Base-by-base conservation (phyloP, 2,329 filamentous ascomycete species). In the Penicillium freii region DNA sequence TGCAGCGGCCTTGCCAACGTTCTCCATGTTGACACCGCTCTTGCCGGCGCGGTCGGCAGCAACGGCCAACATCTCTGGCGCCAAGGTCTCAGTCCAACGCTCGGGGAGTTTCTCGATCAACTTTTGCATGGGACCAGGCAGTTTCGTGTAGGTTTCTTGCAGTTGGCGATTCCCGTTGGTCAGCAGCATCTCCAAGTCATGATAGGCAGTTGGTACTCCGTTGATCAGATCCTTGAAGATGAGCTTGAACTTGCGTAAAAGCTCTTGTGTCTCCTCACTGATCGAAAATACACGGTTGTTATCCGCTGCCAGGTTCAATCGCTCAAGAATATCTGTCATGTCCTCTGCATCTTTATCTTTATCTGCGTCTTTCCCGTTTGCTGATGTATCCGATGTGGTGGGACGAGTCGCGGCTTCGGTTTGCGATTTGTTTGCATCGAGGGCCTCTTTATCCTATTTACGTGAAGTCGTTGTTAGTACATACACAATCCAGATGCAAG, bases 201-300 rank as follows among this genome's bases (percentile, higher is more conserved):
- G 83, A 74, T 95, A 96, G 3, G 94, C 94, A 0, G 93, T 97
- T 3, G 94, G 94, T 1, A 91, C 94, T 60, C 94, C 94, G 71
- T 92, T 92, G 68, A 94, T 85, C 17, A 97, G 84, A 72, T 99
- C 94, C 71, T 93, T 94, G 70, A 99, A 89, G 34, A 97, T 87
- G 55, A 92, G 81, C 1, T 91, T 95, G 81, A 99, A 99, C 61
- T 87, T 86, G 53, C 86, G 84, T 51, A 96, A 84, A 31, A 96
- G 82, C 62, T 91, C 88, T 60, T 91, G 87, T 0, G 91, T 93
- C 66, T 96, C 92, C 58, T 86, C 84, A n/a, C 90, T 90, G 56
- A 96, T 83, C 13, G 87, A 88, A 73, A 97, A 90, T 59, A 90
- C 90, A 57, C 87, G 88, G 77, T 95, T 94, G 79, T 96, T 92